A percentile compares a stretch with the other conserved stretches of the same genome.
These are phyloP conservation scores for Mycotypha africana DNA, from an alignment of 371 early-diverging fungal genomes.

Conservation along the genomic window DNA sequence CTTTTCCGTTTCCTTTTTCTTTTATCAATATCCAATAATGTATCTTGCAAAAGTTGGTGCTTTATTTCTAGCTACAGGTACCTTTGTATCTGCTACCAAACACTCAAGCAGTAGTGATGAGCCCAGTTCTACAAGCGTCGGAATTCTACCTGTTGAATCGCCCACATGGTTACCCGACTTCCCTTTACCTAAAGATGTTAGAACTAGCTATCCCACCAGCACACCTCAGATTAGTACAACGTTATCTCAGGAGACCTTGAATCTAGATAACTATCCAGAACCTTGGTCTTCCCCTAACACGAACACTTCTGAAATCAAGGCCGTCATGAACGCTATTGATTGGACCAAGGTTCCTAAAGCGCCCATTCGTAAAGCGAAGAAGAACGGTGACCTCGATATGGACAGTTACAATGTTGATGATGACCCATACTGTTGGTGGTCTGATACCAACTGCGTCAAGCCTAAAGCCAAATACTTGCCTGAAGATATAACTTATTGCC, in stretches of 20 bases:
- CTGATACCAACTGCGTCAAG: constrained; percentile 23
- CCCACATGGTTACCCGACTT: constrained; percentile 39
- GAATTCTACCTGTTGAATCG: constrained; percentile 30
- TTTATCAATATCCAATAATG: constrained; percentile 3
- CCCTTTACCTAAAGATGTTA: constrained; percentile 21
- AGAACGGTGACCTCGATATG: constrained; percentile 13
- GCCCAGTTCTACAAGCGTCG: constrained; percentile 6
- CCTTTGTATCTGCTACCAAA: constrained; percentile 24
- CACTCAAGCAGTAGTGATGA: constrained; percentile 9
- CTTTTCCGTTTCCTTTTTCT: neutral
- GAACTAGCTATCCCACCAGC: constrained; percentile 28
- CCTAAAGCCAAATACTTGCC: constrained; percentile 32
- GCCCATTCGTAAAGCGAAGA: constrained; percentile 14
- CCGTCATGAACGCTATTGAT: constrained; percentile 35
- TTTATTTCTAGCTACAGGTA: constrained; percentile 19
- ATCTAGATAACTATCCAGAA: constrained; percentile 27
- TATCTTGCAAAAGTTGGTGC: constrained; percentile 19
- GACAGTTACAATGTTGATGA: constrained; percentile 19
- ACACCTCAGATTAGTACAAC: constrained; percentile 15
- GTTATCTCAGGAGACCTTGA: constrained; percentile 16
- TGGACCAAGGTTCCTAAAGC: constrained; percentile 44
- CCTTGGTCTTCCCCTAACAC: constrained; percentile 30
- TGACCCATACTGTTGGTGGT: constrained; percentile 41
- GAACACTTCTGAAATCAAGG: constrained; percentile 27
- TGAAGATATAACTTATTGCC: constrained; percentile 32